These are phyloP conservation scores for Talaromyces sp. DNA, from an alignment of 2,329 filamentous ascomycete species.

Conservation along the genomic window DNA sequence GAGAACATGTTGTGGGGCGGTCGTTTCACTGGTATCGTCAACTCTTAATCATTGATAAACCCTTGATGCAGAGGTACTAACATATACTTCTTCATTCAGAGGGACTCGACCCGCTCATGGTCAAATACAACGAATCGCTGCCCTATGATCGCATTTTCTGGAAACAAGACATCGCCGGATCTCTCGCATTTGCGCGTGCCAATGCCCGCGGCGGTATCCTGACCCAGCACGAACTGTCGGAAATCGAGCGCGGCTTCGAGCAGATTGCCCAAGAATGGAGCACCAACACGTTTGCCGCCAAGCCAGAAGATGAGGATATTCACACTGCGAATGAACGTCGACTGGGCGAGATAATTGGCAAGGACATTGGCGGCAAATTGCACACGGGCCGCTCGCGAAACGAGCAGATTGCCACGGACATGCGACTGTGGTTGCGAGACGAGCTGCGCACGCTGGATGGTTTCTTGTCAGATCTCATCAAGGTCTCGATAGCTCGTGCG, in stretches of 20 bases:
- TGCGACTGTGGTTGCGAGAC: conserved; percentile 82
- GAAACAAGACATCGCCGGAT: conserved; percentile 73
- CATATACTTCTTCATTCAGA: conserved; percentile 42
- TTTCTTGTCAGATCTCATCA: conserved; percentile 64
- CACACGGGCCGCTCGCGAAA: conserved; percentile 85
- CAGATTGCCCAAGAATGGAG: conserved; percentile 47
- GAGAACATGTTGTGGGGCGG: conserved; percentile 58
- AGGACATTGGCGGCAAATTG: conserved; percentile 78
- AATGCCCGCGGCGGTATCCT: conserved; percentile 73
- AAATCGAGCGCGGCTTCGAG: conserved; percentile 67
- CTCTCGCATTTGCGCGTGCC: conserved; percentile 74
- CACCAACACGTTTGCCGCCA: conserved; percentile 30
- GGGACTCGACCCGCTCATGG: conserved; percentile 80
- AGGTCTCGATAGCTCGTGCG: conserved; percentile 63
- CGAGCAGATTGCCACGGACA: conserved; percentile 84
- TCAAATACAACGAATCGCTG: conserved; percentile 76
- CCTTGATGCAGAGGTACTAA: neutral
- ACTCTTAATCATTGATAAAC: neutral
- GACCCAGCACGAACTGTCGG: conserved; percentile 63
- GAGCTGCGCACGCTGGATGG: conserved; percentile 65
- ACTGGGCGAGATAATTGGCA: conserved; percentile 79
- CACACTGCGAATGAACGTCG: conserved; percentile 69
- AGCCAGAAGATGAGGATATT: conserved; percentile 52
- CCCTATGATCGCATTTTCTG: conserved; percentile 74
- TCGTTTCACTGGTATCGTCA: conserved; percentile 51